A percentile compares a stretch with the other conserved stretches of the same genome.
phyloP scores from a whole-genome alignment of 2,329 filamentous ascomycete genomes.

The Orbilia brochopaga region DNA sequence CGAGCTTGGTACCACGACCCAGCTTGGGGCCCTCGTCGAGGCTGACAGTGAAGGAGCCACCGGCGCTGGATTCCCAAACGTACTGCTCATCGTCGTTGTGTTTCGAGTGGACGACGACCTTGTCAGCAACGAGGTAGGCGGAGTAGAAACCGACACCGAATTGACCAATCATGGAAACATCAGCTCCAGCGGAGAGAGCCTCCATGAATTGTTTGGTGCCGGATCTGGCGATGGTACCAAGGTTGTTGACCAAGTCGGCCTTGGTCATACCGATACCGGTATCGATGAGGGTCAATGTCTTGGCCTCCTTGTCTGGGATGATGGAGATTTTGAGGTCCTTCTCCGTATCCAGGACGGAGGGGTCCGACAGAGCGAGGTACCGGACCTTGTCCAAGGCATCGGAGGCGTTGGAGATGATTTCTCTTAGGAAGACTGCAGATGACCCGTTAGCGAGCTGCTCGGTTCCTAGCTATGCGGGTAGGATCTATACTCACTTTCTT shows the following conservation, averaged over 20 bases:
- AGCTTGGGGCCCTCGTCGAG: conserved; percentile 89
- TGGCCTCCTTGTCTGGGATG: conserved; percentile 94
- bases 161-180: conserved; percentile 99
- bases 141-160: conserved; percentile 99
- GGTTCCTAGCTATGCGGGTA: conserved; percentile 6
- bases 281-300: conserved; percentile 95
- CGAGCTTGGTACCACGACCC: conserved; percentile 95
- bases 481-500: conserved; percentile 70
- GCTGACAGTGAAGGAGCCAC: conserved; percentile 93
- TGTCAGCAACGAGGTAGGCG: conserved; percentile 97
- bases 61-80: conserved; percentile 97
- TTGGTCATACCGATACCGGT: conserved; percentile 99
- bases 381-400: conserved; percentile 99
- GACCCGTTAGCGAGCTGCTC: conserved; percentile 13
- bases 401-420: conserved; percentile 96
- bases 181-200: conserved; percentile 94
- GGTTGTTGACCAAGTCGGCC: conserved; percentile 99
- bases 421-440: conserved; percentile 81
- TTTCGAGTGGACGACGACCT: conserved; percentile 94
- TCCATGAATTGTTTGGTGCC: conserved; percentile 99
- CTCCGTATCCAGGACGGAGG: conserved; percentile 92
- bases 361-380: conserved; percentile 96
- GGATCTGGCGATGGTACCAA: conserved; percentile 98
- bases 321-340: conserved; percentile 99
- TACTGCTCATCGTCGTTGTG: conserved; percentile 99